Conservation (phyloP, 1,284 basidiomycete species). For the Irpex rosettiformis region DNA sequence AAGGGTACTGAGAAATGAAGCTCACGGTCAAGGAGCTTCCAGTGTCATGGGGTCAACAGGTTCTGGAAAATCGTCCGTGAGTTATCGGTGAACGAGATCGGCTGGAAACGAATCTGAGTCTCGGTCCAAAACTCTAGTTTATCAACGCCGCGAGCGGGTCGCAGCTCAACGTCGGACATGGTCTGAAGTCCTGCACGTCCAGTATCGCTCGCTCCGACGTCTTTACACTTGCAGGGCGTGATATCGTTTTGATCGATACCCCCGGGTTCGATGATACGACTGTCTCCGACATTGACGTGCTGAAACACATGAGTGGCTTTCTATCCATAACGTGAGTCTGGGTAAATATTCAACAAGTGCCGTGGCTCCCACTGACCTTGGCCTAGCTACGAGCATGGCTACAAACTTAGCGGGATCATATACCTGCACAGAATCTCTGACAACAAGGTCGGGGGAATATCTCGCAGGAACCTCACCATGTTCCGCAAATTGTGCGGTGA, state of each 20-base stretch:
- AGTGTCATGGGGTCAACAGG: slow-evolving; percentile 25
- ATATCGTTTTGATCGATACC: slow-evolving; percentile 19
- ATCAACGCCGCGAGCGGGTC: slow-evolving; percentile 34
- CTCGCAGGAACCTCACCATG: slow-evolving; percentile 44
- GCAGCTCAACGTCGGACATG: slow-evolving; percentile 25
- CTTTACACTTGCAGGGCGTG: slow-evolving; percentile 6
- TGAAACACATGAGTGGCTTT: slow-evolving; percentile 14
- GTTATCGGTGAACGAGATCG: neutral
- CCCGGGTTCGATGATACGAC: slow-evolving; percentile 23
- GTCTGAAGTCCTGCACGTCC: slow-evolving; percentile 30
- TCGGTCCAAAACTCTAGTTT: slow-evolving; percentile 28
- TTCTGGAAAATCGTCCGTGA: slow-evolving; percentile 23
- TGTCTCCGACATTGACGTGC: slow-evolving; percentile 18
- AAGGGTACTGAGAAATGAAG: neutral
- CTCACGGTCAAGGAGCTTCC: neutral
- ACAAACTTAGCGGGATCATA: slow-evolving; percentile 43
- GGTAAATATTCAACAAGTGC: neutral
- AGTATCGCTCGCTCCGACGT: slow-evolving; percentile 6
- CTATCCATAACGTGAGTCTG: slow-evolving; percentile 15
- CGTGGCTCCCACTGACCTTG: neutral
- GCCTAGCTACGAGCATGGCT: slow-evolving; percentile 33
- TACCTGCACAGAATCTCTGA: slow-evolving; percentile 54
- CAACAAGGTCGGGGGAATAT: slow-evolving; percentile 45
- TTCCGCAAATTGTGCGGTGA: slow-evolving; percentile 50
- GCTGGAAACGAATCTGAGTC: neutral